Evolutionary conservation across 805 yeast species (phyloP).

Genomic region (Nakazawaea siamensis): DNA sequence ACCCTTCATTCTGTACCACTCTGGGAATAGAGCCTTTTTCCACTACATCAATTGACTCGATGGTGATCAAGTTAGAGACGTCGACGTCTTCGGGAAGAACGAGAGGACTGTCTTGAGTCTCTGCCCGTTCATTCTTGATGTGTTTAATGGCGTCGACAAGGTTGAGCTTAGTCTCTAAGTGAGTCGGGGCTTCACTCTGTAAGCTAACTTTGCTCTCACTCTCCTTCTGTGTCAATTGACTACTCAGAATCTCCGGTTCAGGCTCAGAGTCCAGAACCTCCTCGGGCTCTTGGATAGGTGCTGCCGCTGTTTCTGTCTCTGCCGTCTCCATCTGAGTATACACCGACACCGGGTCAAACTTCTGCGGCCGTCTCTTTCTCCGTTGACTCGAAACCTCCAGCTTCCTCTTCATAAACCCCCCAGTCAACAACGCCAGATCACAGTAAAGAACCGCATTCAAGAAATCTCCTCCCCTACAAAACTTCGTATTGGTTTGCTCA

Average conservation of each 20-base stretch:
- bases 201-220: no score
- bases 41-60: slow-evolving; percentile 3
- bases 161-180: no score
- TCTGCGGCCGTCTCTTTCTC: slow-evolving; percentile 2
- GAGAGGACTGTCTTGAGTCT: background rate
- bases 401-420: slow-evolving; percentile 5
- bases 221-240: background rate
- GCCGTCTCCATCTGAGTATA: background rate
- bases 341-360: background rate
- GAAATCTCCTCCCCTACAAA: slow-evolving; percentile 6
- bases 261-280: slow-evolving; percentile 6
- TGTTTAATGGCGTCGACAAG: slow-evolving; percentile 8
- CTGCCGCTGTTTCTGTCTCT: background rate
- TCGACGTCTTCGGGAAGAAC: slow-evolving; percentile 1
- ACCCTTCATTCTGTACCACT: slow-evolving; percentile 4
- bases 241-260: background rate
- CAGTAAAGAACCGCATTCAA: slow-evolving; percentile 2
- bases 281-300: background rate
- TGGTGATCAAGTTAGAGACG: slow-evolving; percentile 5
- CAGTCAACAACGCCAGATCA: slow-evolving; percentile 2
- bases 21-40: background rate
- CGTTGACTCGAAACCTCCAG: background rate
- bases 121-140: slow-evolving; percentile 5
- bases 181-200: no score
- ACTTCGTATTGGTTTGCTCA: background rate